Evolutionary conservation across 345 rosid species (phyloP), one percentile per base, ranked within the genome.

Genomic region (Conringia planisiliqua): DNA sequence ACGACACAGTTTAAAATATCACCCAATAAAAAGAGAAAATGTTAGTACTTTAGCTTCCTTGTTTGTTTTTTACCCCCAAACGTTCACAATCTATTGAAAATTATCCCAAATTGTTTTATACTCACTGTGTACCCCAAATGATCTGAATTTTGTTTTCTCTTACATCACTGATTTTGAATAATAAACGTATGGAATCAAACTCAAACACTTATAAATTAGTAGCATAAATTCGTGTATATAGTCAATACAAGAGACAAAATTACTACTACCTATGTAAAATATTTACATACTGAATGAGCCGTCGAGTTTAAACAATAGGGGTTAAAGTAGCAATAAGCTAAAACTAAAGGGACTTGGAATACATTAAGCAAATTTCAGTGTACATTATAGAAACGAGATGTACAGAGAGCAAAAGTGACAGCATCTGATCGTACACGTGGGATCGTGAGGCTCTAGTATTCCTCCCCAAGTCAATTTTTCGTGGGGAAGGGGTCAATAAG

Each of bases 1-100:
- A 58, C 59, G 66, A 57, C 57, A 38, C 71, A 33, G 33, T 36
- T 57, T 65, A 54, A 54, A 56, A 66, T 65, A 64, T 36, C 42
- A 52, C 42, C 16, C 26, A 35, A 38, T 12, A 7, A 27, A 7
- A 27, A 26, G 17, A n/a, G 0, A 27, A 61, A 73, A 30, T 18
- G 20, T 60, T 71, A 9, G 2, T 0, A 62, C 52, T 72, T 50
- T 8, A 7, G 7, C 13, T 39, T 30, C 33, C 7, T 30, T 30
- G 0, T 30, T 30, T 60, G 4, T 24, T 10, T 5, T 48, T 3
- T 16, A 17, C 22, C 68, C 60, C 18, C 0, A 46, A 24, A 35
- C 0, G 8, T 10, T 26, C 18, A 47, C 10, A 4, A 1, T 44
- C 27, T 60, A 35, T 17, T 72, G 40, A 38, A 20, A 71, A 60